Percentiles rank a stretch among this genome's conserved stretches.
These are phyloP conservation scores for Allomyces arbusculus DNA, from an alignment of 192 early-diverging fungal genomes.

Conservation along the genomic window DNA sequence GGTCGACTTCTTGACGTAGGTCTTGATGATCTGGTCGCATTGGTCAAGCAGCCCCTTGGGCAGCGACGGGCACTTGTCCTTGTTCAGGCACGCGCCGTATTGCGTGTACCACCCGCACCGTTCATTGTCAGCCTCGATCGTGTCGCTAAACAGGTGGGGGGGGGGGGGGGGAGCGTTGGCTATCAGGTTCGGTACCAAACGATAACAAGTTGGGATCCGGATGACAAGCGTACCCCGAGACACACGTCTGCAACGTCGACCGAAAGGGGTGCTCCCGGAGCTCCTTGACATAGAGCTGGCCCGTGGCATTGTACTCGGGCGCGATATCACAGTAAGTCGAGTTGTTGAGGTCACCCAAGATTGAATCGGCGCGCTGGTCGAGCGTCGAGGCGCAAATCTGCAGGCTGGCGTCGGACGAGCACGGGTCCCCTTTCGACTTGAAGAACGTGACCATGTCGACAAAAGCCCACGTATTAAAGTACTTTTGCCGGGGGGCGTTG, in stretches of 20 bases:
- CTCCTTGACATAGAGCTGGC: background rate
- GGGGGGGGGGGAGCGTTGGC: too few species aligned
- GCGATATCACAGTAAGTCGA: background rate
- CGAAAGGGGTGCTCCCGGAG: background rate
- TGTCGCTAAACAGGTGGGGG: too few species aligned
- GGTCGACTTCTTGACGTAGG: too few species aligned
- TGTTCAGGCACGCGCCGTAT: background rate
- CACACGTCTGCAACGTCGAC: background rate
- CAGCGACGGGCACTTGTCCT: too few species aligned
- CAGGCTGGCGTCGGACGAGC: background rate
- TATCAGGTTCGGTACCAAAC: too few species aligned
- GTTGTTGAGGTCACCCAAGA: background rate
- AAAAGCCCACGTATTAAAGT: background rate
- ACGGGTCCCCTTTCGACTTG: background rate
- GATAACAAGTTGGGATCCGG: too few species aligned
- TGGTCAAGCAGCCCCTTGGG: too few species aligned
- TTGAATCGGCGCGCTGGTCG: background rate
- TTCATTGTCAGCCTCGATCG: background rate
- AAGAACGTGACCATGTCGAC: background rate
- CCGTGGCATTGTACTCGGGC: background rate
- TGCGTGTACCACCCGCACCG: background rate
- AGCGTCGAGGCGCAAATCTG: background rate
- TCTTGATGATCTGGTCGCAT: too few species aligned
- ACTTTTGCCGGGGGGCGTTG: background rate
- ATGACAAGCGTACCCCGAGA: background rate